Conservation (phyloP, 148 eudicot species). For the Polygonum aviculare region DNA sequence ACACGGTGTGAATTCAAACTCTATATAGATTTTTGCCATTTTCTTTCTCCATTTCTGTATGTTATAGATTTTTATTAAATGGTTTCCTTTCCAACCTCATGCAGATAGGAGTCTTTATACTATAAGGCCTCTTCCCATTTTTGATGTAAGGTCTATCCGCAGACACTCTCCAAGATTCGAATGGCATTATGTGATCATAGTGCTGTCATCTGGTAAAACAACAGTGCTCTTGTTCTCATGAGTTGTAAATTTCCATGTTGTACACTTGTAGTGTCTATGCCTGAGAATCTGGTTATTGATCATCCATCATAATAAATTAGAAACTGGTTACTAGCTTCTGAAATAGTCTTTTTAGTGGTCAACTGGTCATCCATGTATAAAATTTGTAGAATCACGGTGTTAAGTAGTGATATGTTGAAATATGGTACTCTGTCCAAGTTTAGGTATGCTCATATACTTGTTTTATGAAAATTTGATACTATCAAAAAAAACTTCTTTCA, state of each 20-base stretch:
- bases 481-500: not conserved
- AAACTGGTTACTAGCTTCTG: not conserved
- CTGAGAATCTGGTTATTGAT: not conserved
- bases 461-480: not conserved
- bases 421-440: not conserved
- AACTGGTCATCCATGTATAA: not conserved
- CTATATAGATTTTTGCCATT: not conserved
- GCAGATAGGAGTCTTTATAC: slow-evolving; percentile 89
- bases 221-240: not conserved
- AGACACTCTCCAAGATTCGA: slow-evolving; percentile 88
- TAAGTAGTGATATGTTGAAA: not conserved
- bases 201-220: slow-evolving; percentile 62
- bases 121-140: slow-evolving; percentile 65
- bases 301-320: not conserved
- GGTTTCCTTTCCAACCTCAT: slow-evolving; percentile 8
- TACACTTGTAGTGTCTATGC: not conserved
- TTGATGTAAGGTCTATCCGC: slow-evolving; percentile 79
- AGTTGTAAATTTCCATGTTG: not conserved
- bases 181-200: slow-evolving; percentile 87
- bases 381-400: not conserved
- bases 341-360: not conserved
- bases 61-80: not conserved
- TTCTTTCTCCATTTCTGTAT: not conserved
- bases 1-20: not conserved
- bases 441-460: not conserved